Base-by-base conservation (phyloP, 1,284 basidiomycete genomes). In the Tetrapyrgos nigripes region DNA sequence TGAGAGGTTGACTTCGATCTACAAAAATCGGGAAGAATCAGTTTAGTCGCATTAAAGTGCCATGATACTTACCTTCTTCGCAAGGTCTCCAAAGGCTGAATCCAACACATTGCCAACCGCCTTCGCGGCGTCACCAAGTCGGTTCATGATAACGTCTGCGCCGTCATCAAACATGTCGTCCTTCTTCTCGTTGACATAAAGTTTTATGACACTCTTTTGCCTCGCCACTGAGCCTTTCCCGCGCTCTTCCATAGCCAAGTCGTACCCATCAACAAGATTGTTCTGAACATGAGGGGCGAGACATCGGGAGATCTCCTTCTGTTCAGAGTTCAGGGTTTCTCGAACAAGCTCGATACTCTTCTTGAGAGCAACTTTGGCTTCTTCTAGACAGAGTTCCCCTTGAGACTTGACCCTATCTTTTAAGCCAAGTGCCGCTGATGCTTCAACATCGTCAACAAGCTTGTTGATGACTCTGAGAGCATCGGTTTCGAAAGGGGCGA, bases 1-100 rank as follows among this genome's bases (percentile, higher is more conserved):
- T 10, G 84, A 78, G 57, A 87, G 67, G 63, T 78, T 83, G 61
- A 85, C 83, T 70, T 87, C 85, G 50, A 87, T 71, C 83, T 86
- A 59, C 2, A 54, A 43, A 50, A 56, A 31, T 24, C 28, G 21
- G 35, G 51, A 55, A 57, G 11, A 17, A 33, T 13, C 58, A 35
- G 11, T 26, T 50, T 17, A 45, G 43, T 45, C 19, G 17, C 54
- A 17, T 24, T 45, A 19, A 14, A 24, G 29, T 54, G 40, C 49
- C 21, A 27, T 29, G 21, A n/a, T 33, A 60, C 71, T 13, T 60
- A 83, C 84, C 79, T 86, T 86, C 67, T 83, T 69, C 1, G 85
- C 83, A 14, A 88, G 76, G 44, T 81, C 72, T 11, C 68, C 72
- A 56, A 87, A 74, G 1, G 79, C 71, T 2, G 70, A 69, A n/a